Conservation (phyloP, 768 basidiomycete genomes). For the Coprinopsis marcescibilis region DNA sequence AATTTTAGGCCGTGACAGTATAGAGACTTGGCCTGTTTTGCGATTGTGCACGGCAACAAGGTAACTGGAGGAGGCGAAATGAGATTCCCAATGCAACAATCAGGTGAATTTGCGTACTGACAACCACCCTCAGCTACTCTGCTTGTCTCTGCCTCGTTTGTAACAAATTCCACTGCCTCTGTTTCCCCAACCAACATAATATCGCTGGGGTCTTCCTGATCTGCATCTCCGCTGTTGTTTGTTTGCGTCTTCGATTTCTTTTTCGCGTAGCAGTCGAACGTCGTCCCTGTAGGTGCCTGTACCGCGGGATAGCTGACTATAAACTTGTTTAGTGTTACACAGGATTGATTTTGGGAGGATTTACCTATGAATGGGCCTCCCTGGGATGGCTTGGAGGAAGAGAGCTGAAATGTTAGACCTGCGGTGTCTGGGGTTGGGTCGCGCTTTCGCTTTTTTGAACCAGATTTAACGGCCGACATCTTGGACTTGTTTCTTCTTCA, state of each 20-base stretch:
- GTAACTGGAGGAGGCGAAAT: slow-evolving; percentile 48
- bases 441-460: slow-evolving; percentile 39
- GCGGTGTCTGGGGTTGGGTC: slow-evolving; percentile 19
- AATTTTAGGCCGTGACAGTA: slow-evolving; percentile 64
- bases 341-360: neutral
- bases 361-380: slow-evolving; percentile 37
- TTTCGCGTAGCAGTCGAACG: slow-evolving; percentile 56
- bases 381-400: slow-evolving; percentile 21
- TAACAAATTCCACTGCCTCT: slow-evolving; percentile 75
- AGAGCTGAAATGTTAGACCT: slow-evolving; percentile 26
- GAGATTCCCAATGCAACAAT: neutral
- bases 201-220: slow-evolving; percentile 22
- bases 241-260: slow-evolving; percentile 32
- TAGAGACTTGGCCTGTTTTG: slow-evolving; percentile 58
- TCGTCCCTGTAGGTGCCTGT: slow-evolving; percentile 47
- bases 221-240: slow-evolving; percentile 23
- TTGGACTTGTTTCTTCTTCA: slow-evolving; percentile 6
- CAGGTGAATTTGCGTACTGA: slow-evolving; percentile 43
- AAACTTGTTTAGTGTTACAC: slow-evolving; percentile 1
- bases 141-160: slow-evolving; percentile 49
- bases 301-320: slow-evolving; percentile 55
- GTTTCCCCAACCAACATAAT: slow-evolving; percentile 76
- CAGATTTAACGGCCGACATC: slow-evolving; percentile 31
- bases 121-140: slow-evolving; percentile 52
- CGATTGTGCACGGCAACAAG: slow-evolving; percentile 80